Base-by-base conservation (phyloP, 768 basidiomycete genomes). In the Tulasnella calospora region DNA sequence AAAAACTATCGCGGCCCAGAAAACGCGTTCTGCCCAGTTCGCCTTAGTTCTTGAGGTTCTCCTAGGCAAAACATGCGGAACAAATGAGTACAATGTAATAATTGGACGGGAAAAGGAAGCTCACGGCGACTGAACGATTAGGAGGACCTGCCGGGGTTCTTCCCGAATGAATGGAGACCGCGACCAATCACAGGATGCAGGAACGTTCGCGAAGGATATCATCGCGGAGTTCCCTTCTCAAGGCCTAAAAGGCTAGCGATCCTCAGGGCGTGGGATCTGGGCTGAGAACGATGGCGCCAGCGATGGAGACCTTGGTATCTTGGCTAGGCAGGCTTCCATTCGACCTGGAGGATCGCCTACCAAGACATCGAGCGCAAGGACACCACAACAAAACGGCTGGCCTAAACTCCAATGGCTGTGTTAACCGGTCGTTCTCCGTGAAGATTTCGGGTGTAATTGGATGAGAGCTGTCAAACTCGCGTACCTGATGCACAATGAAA, bases 231-330 rank as follows among this genome's bases (percentile, higher is more conserved):
- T 67, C 27, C 61, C 61, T 35, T 35, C 30, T 15, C 61, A 67
- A 67, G 61, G 61, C 27, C 61, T 35, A 67, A 67, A 67, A 67
- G 61, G 61, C 61, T 67, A 27, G 61, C 30, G 61, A 67, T 67
- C 61, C 33, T 67, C 61, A 35, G 61, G 61, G 61, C 33, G 17
- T 67, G 61, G 61, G 33, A 30, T 67, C 35, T 9, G 10, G 15
- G 33, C 61, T 30, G 33, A 67, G 61, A 67, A 27, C 61, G 61
- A 33, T 67, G 61, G 61, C n/a, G 61, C 17, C 61, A 33, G 13
- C 61, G 61, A 15, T 35, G 61, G 27, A 10, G 61, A 15, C 6
- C n/a, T 57, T 35, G 30, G 12, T 17, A 6, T 17, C 30, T 67
- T 35, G 30, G 61, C 61, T 9, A 33, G 17, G 0, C 0, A 2